A percentile compares a stretch with the other conserved stretches of the same genome.
These are phyloP conservation scores for Kurtzmaniella quercitrusa DNA, from an alignment of 1,139 yeast genomes.

Conservation along the genomic window DNA sequence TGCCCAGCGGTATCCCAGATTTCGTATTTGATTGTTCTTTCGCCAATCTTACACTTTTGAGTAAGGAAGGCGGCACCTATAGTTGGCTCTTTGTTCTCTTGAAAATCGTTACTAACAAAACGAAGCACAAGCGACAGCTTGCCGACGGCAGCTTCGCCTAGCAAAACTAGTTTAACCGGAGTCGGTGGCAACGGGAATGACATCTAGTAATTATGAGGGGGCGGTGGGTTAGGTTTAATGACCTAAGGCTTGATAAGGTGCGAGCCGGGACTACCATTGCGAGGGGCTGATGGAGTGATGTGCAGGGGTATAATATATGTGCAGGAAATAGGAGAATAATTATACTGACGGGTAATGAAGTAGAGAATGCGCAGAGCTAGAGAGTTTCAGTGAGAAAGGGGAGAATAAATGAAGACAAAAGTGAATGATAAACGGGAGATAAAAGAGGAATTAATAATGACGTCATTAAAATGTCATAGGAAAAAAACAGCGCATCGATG, in stretches of 20 bases:
- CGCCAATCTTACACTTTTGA: constrained; percentile 89
- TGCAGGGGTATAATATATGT: not conserved
- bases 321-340: not conserved
- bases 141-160: constrained; percentile 98
- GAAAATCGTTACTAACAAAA: constrained; percentile 93
- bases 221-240: not conserved
- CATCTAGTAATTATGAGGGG: constrained; percentile 13
- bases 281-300: not conserved
- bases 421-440: too few species aligned
- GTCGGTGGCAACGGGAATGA: constrained; percentile 50
- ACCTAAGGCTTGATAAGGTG: not conserved
- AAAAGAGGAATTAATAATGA: too few species aligned
- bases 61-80: constrained; percentile 97
- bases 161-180: constrained; percentile 80
- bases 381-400: too few species aligned
- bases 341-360: too few species aligned
- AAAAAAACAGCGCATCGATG: too few species aligned
- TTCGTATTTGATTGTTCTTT: constrained; percentile 88
- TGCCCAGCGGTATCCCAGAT: constrained; percentile 99
- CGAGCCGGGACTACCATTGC: not conserved
- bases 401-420: too few species aligned
- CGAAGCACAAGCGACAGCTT: constrained; percentile 89
- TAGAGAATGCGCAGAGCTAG: too few species aligned
- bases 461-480: too few species aligned
- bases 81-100: constrained; percentile 95